Conservation (phyloP, 192 early-diverging fungal genomes). For the Coemansia sp. region DNA sequence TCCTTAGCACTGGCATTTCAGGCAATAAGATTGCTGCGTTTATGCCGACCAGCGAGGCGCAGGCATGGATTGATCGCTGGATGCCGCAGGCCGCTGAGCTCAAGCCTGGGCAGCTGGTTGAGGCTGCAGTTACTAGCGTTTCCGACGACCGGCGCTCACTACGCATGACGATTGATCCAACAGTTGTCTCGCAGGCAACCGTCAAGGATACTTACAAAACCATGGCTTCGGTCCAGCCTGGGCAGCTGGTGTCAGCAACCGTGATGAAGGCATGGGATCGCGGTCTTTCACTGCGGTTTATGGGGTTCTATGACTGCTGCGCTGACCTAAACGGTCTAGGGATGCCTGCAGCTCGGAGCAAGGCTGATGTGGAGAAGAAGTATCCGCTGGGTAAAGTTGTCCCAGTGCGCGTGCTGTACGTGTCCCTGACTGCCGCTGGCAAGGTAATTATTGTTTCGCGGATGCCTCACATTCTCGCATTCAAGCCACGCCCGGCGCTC, state of each 20-base stretch:
- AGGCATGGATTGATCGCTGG: slow-evolving; percentile 61
- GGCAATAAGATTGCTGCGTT: slow-evolving; percentile 65
- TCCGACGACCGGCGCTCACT: slow-evolving; percentile 65
- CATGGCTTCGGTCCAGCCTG: slow-evolving; percentile 80
- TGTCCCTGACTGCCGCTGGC: slow-evolving; percentile 63
- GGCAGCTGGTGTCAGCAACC: slow-evolving; percentile 67
- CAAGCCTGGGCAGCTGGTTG: slow-evolving; percentile 73
- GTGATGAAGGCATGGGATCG: slow-evolving; percentile 62
- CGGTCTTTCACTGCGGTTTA: slow-evolving; percentile 72
- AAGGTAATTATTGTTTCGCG: slow-evolving; percentile 63
- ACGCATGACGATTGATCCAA: slow-evolving; percentile 65
- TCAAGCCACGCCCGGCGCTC: slow-evolving; percentile 42
- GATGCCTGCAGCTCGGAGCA: slow-evolving; percentile 56
- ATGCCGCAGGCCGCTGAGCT: slow-evolving; percentile 60
- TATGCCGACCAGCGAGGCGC: slow-evolving; percentile 66
- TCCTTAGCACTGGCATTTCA: slow-evolving; percentile 71
- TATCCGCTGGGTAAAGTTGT: slow-evolving; percentile 66
- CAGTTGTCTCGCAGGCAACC: slow-evolving; percentile 54
- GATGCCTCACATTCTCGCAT: slow-evolving; percentile 58
- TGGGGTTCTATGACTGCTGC: slow-evolving; percentile 80
- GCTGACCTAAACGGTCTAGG: slow-evolving; percentile 55
- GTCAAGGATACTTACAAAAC: slow-evolving; percentile 60
- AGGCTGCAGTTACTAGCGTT: slow-evolving; percentile 62
- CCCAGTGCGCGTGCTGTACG: slow-evolving; percentile 71
- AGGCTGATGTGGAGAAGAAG: slow-evolving; percentile 54